Conservation (phyloP, 805 yeast species). For the Saturnispora dispora region DNA sequence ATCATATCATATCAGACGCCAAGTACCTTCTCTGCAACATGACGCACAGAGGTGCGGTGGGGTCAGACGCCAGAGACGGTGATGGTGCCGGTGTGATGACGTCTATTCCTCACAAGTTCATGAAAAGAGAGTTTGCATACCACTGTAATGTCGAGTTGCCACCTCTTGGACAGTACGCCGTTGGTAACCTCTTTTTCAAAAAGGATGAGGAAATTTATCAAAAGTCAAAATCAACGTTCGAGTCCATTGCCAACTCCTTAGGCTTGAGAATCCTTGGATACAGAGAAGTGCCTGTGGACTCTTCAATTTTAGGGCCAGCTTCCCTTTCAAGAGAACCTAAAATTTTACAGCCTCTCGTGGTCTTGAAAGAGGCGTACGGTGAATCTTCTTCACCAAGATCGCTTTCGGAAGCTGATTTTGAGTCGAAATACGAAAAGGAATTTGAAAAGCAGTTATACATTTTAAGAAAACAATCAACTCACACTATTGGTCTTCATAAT, state of each 20-base stretch:
- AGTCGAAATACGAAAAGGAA: conserved; percentile 43
- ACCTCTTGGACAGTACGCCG: conserved; percentile 78
- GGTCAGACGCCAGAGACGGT: conserved; percentile 91
- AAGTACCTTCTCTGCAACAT: conserved; percentile 81
- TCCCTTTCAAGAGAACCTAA: conserved; percentile 88
- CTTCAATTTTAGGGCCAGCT: conserved; percentile 91
- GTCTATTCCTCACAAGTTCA: conserved; percentile 83
- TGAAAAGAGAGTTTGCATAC: conserved; percentile 73
- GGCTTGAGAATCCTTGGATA: conserved; percentile 85
- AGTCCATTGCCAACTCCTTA: conserved; percentile 63
- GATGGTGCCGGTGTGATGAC: conserved; percentile 98
- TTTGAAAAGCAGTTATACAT: conserved; percentile 82
- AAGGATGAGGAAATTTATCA: conserved; percentile 65
- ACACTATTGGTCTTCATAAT: conserved; percentile 85
- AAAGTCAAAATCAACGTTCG: conserved; percentile 69
- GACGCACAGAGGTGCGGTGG: conserved; percentile 99
- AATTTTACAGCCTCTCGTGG: conserved; percentile 88
- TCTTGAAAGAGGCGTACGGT: conserved; percentile 45
- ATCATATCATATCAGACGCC: conserved; percentile 90
- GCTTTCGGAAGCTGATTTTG: conserved; percentile 44
- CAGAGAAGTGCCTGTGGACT: conserved; percentile 92
- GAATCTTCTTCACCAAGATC: conserved; percentile 28
- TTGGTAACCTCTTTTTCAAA: conserved; percentile 90
- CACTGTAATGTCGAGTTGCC: conserved; percentile 64
- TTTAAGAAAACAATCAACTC: conserved; percentile 82